Evolutionary conservation across 2,329 filamentous ascomycete species (phyloP).

Genomic region (Trichoderma simmonsii): DNA sequence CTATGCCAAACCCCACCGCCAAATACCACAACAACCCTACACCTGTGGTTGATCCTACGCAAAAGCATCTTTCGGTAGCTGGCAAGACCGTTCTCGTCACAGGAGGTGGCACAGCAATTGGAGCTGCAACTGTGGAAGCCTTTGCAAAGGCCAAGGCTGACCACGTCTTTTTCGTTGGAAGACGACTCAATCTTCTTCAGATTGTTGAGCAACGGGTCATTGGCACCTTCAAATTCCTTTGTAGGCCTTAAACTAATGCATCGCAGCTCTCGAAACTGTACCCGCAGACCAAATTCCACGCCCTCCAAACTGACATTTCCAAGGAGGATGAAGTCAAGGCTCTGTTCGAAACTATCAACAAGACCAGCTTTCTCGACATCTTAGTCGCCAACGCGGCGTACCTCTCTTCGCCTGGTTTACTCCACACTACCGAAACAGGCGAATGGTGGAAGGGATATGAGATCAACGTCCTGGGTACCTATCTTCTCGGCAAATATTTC

Average conservation of each 20-base stretch:
- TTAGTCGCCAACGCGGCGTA: slow-evolving; percentile 2
- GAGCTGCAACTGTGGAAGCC: not conserved
- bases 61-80: not conserved
- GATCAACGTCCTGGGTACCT: slow-evolving; percentile 2
- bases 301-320: not conserved
- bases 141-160: slow-evolving; percentile 5
- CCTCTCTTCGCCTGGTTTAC: not conserved
- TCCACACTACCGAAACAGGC: not conserved
- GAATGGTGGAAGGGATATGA: slow-evolving; percentile 10
- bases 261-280: not conserved
- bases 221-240: not conserved
- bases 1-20: not conserved
- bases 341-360: not conserved
- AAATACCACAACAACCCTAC: not conserved
- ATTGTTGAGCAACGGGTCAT: not conserved
- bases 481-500: not conserved
- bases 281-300: not conserved
- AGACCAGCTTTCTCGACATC: slow-evolving; percentile 1
- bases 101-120: not conserved
- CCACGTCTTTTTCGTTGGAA: not conserved
- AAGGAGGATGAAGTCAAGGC: not conserved
- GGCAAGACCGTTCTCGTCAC: not conserved
- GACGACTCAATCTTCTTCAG: not conserved
- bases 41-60: not conserved
- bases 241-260: not conserved